Percentiles rank a stretch among this genome's conserved stretches.
phyloP scores from a whole-genome alignment of 1,284 basidiomycete species.

The Cutaneotrichosporon cutaneum region DNA sequence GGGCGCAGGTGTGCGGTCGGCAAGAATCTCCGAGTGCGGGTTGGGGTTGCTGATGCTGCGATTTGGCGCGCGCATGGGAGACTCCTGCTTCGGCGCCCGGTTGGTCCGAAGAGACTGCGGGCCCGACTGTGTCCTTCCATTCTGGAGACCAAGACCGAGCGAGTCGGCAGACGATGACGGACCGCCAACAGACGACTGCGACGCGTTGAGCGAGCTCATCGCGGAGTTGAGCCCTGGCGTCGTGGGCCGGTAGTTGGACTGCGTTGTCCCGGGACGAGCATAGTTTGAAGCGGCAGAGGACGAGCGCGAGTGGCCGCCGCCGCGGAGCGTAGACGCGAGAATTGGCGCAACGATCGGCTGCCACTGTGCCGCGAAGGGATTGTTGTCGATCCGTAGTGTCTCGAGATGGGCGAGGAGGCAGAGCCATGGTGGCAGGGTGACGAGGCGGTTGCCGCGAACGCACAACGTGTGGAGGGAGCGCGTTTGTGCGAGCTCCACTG shows the following conservation, averaged over 20 bases:
- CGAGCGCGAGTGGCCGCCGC: conserved; percentile 12
- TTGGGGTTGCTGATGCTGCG: conserved; percentile 16
- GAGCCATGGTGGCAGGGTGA: conserved; percentile 90
- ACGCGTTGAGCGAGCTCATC: conserved; percentile 10
- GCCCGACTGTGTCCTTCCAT: background rate
- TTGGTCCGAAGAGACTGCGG: conserved; percentile 2
- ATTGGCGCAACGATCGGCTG: conserved; percentile 76
- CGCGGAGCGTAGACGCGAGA: conserved; percentile 26
- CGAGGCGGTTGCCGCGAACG: conserved; percentile 80
- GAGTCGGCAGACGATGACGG: conserved; percentile 13
- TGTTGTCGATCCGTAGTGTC: conserved; percentile 84
- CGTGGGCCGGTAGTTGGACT: conserved; percentile 14
- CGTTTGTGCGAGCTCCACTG: conserved; percentile 65
- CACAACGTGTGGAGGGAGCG: conserved; percentile 81
- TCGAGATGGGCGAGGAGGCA: conserved; percentile 78
- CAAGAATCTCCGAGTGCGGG: conserved; percentile 10
- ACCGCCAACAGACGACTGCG: conserved; percentile 9
- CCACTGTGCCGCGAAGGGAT: conserved; percentile 91
- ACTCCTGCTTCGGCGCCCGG: background rate
- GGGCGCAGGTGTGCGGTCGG: conserved; percentile 9
- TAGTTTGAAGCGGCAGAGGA: conserved; percentile 10
- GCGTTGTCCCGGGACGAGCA: conserved; percentile 10
- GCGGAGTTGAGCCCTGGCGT: conserved; percentile 7
- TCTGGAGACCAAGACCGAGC: conserved; percentile 5
- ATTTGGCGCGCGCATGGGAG: conserved; percentile 8